phyloP scores from a whole-genome alignment of 106 monocot species.

The Dendrobium nobile region DNA sequence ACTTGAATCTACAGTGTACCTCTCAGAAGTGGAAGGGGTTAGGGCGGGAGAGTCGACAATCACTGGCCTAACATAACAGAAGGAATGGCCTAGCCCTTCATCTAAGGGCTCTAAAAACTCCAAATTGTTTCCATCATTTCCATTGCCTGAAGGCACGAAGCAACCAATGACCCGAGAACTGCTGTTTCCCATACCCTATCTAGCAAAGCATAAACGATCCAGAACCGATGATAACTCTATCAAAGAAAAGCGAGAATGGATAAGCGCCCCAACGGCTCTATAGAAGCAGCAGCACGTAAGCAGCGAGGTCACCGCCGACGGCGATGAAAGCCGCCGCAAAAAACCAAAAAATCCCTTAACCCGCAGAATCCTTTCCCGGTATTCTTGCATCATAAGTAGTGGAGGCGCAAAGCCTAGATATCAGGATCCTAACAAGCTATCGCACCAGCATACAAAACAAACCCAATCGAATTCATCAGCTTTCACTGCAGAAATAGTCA shows the following conservation, averaged over 20 bases:
- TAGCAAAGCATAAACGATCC: not conserved
- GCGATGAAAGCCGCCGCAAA: slow-evolving; percentile 3
- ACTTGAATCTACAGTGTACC: slow-evolving; percentile 83
- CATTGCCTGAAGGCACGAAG: slow-evolving; percentile 60
- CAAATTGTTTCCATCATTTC: slow-evolving; percentile 53
- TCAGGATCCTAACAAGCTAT: not conserved
- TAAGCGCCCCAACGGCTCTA: not conserved
- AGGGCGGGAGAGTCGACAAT: slow-evolving; percentile 71
- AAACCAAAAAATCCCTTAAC: slow-evolving; percentile 57
- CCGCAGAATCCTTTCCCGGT: slow-evolving; percentile 28
- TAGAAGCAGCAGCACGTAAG: slow-evolving; percentile 8
- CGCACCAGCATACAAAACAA: not conserved
- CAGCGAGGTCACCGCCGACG: slow-evolving; percentile 17
- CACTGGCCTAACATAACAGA: slow-evolving; percentile 89
- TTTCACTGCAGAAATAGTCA: not conserved
- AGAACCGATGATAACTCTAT: not conserved
- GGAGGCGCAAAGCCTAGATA: slow-evolving; percentile 24
- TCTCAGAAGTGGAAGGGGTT: slow-evolving; percentile 87
- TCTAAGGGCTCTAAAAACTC: slow-evolving; percentile 92
- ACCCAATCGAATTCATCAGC: not conserved
- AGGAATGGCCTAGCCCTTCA: slow-evolving; percentile 97
- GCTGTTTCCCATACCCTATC: slow-evolving; percentile 72
- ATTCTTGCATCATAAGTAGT: slow-evolving; percentile 64
- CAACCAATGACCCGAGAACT: slow-evolving; percentile 89
- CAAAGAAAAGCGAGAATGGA: not conserved